These are phyloP conservation scores for Paramecium pentaurelia DNA, from an alignment of 73 alveolate species.

Conservation along the genomic window DNA sequence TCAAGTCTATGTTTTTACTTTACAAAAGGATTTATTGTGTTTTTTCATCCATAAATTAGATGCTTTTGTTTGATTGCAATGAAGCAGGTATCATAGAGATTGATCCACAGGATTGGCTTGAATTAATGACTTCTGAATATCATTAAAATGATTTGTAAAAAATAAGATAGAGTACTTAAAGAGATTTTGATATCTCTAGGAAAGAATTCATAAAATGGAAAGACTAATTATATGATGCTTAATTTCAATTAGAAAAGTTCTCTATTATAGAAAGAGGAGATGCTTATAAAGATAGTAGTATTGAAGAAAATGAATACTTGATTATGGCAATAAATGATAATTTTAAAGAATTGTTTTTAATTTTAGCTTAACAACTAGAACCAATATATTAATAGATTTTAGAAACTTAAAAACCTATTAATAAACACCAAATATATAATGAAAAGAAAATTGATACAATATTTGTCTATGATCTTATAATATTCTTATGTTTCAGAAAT, in stretches of 20 bases:
- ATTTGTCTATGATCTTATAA: slow-evolving; percentile 16
- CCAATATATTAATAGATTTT: not conserved
- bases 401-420: not conserved
- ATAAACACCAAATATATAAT: not conserved
- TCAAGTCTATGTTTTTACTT: slow-evolving; percentile 37
- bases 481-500: not conserved
- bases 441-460: slow-evolving; percentile 9
- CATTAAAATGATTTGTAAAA: not conserved
- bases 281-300: slow-evolving; percentile 36
- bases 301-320: slow-evolving; percentile 50
- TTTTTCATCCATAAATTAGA: not conserved
- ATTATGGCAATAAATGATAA: slow-evolving; percentile 57
- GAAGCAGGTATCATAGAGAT: slow-evolving; percentile 43
- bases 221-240: slow-evolving; percentile 34
- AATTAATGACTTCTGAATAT: not conserved
- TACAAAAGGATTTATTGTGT: slow-evolving; percentile 33
- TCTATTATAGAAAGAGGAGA: slow-evolving; percentile 26
- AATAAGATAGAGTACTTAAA: not conserved
- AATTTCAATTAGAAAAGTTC: not conserved
- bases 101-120: slow-evolving; percentile 13
- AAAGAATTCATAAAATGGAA: slow-evolving; percentile 51
- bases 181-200: not conserved
- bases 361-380: not conserved
- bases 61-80: slow-evolving; percentile 46
- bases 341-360: not conserved